Conservation (phyloP, 2,329 filamentous ascomycete genomes). For the Grosmannia serpens region DNA sequence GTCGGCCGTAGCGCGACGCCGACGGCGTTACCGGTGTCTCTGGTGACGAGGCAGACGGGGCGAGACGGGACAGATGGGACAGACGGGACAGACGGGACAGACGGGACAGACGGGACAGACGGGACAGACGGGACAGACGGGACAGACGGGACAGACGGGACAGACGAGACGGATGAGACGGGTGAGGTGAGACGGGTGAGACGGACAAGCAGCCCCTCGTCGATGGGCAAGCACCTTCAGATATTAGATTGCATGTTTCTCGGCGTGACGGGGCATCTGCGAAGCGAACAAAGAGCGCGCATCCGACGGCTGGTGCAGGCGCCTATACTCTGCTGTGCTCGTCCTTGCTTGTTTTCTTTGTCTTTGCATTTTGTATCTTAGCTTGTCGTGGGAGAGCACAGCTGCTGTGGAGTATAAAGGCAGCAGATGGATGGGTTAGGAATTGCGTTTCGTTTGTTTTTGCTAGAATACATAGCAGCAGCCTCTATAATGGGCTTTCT, state of each 20-base stretch:
- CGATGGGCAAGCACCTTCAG: neutral
- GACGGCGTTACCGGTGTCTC: neutral
- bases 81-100: no score
- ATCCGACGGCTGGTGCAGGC: neutral
- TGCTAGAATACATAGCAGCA: neutral
- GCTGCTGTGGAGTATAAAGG: neutral
- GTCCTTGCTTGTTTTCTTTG: neutral
- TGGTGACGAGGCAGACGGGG: no score
- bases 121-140: no score
- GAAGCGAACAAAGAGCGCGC: neutral
- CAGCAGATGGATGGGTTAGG: neutral
- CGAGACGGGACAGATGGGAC: no score
- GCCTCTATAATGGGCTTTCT: neutral
- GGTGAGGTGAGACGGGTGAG: no score
- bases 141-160: no score
- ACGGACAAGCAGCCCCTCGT: no score
- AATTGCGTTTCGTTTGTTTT: neutral
- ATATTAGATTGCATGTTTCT: neutral
- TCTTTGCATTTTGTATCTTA: neutral
- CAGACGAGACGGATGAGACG: no score
- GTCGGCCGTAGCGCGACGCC: neutral
- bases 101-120: no score
- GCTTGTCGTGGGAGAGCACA: neutral
- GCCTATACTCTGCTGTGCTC: neutral
- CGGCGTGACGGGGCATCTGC: neutral